Percentiles rank a stretch among this genome's conserved stretches.
phyloP scores from a whole-genome alignment of 2,329 filamentous ascomycete genomes.

The Monosporascus sp. region DNA sequence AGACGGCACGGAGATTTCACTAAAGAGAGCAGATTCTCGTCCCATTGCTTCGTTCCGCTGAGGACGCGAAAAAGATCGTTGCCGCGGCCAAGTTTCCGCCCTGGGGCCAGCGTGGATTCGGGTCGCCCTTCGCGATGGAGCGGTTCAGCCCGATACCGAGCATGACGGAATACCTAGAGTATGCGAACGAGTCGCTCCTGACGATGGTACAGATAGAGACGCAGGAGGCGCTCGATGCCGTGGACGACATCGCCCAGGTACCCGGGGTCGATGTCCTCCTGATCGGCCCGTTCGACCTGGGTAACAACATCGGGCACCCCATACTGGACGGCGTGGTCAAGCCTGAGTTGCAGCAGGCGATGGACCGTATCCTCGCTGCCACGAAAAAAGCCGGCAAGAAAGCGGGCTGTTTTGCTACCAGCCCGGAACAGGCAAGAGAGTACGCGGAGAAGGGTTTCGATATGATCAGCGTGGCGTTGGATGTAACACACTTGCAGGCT shows the following conservation, averaged over 20 bases:
- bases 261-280: conserved; percentile 59
- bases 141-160: conserved; percentile 41
- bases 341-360: conserved; percentile 52
- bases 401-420: conserved; percentile 54
- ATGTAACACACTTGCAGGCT: conserved; percentile 45
- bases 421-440: conserved; percentile 48
- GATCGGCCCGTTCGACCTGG: conserved; percentile 62
- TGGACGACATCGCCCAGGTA: conserved; percentile 57
- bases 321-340: conserved; percentile 56
- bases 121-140: conserved; percentile 49
- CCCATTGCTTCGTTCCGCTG: conserved; percentile 48
- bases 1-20: not conserved
- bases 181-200: conserved; percentile 51
- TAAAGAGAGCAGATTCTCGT: conserved; percentile 37
- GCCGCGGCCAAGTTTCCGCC: conserved; percentile 51
- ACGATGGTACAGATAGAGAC: conserved; percentile 67
- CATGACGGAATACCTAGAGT: conserved; percentile 50
- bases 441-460: conserved; percentile 54
- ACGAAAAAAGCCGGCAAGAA: conserved; percentile 60
- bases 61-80: conserved; percentile 46
- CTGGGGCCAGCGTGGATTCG: conserved; percentile 47
- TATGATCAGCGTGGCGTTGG: conserved; percentile 55
- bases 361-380: conserved; percentile 52
- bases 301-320: conserved; percentile 56
- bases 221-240: conserved; percentile 51